Percentiles rank a stretch among this genome's conserved stretches.
phyloP scores from a whole-genome alignment of 73 alveolate genomes.

The Paramecium pentaurelia region DNA sequence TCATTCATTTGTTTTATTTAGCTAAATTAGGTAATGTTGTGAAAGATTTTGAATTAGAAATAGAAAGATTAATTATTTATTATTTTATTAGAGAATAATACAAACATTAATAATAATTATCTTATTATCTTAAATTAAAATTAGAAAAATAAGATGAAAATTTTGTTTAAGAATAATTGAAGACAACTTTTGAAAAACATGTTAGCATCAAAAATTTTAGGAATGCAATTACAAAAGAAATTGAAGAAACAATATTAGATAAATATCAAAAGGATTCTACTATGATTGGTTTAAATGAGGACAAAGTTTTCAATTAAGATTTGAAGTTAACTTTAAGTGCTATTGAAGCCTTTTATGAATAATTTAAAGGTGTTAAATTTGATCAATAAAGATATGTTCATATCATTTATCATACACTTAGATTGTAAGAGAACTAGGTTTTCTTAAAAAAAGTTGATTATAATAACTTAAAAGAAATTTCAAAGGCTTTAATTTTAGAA shows the following conservation, averaged over 20 bases:
- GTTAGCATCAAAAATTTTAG: conserved; percentile 2
- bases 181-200: not conserved
- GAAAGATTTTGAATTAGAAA: not conserved
- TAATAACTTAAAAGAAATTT: not conserved
- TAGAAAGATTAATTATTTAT: not conserved
- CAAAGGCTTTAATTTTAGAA: not conserved
- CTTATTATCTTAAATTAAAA: not conserved
- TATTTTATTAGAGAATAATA: not conserved
- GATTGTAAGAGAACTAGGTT: not conserved
- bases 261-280: not conserved
- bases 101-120: not conserved
- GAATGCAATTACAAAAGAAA: not conserved
- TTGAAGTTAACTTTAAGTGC: not conserved
- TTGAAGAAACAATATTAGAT: not conserved
- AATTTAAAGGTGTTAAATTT: not conserved
- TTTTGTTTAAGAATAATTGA: not conserved
- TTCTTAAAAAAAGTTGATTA: not conserved
- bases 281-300: not conserved
- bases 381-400: not conserved
- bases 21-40: not conserved
- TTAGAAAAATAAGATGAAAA: not conserved
- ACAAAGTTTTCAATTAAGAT: not conserved
- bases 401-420: not conserved
- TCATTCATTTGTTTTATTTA: not conserved
- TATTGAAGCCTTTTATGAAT: not conserved